Base-by-base conservation (phyloP, 164 flowering plant species). In the Vitis riparia region DNA sequence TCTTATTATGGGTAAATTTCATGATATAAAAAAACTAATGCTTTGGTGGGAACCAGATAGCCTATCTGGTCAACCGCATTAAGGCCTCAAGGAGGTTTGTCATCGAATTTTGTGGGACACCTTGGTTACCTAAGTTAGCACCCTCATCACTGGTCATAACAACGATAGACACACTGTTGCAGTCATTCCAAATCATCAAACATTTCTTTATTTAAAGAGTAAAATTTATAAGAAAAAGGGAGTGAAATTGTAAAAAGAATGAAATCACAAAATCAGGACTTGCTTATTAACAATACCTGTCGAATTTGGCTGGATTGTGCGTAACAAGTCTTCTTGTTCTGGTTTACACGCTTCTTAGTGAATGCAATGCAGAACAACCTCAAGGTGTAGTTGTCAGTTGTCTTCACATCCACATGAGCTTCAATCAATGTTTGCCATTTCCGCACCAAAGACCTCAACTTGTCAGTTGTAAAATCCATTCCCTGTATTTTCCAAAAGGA, bases 351-450 rank as follows among this genome's bases (percentile, higher is more conserved):
- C 68, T 87, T 86, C 87, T 82, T 86, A 11, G 97, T 89, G 78
- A 91, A 91, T 0, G 86, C 96, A 78, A 91, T 89, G 80, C 93
- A 91, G 81, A 91, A 89, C 91, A 89, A 59, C 77, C 94, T 80
- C 52, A 91, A 68, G 2, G 82, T 84, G 77, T 83, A 91, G 77
- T 77, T 83, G 66, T 91, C 94, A 9, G 97, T 89, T 3, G 97
- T 91, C 71, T 89, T 89, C n/a, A 91, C 93, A 84, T 91, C 97
- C 17, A 89, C 94, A 79, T 91, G 90, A 37, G 97, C 90, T 76
- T 88, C 94, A 65, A 90, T 90, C 79, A 91, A 61, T 5, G 93
- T 84, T 65, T 89, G 92, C 97, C 97, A 89, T 71, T 91, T 89
- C 50, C 87, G 77, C 11, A 89, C 94, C 70, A 89, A 75, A 0